Base-by-base conservation (phyloP, 2,329 filamentous ascomycete genomes). In the Xylaria polymorpha region DNA sequence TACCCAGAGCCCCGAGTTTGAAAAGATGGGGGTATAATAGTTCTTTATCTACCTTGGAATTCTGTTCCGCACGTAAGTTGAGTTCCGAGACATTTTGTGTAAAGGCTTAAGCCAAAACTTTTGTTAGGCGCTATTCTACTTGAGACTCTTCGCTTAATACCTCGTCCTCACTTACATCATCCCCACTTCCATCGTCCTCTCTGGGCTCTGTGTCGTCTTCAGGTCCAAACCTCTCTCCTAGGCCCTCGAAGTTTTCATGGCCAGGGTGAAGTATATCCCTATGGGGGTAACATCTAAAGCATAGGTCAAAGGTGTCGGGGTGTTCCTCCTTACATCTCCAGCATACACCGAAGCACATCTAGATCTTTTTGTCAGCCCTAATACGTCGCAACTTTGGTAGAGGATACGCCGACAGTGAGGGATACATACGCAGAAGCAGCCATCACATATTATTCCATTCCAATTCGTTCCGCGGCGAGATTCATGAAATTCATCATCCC, bases 231-330 rank as follows among this genome's bases (percentile, higher is more conserved):
- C 15, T 41, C n/a, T 61, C 32, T 39, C 46, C 59, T 6, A 41
- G 4, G 14, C n/a, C 6, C 1, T 61, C 20, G 14, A 61, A 51
- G 20, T 61, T n/a, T 25, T 41, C 59, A 22, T 61, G 46, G 3
- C 20, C 14, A 32, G 59, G 59, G 46, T 53, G 59, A 32, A 61
- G 14, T 39, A 61, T 39, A 29, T 41, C 46, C 15, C 46, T 51
- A 35, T 51, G 59, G 10, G 59, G 59, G 20, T 61, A 53, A 51
- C 59, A 61, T 61, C 46, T 32, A 32, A 61, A 61, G 15, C 59
- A 61, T 29, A 61, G 59, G 41, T 61, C 14, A 32, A 29, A 61
- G 20, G 35, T 20, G 8, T 20, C 4, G 1, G n/a, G 3, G 20
- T 61, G 59, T 8, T 61, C 46, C 4, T 35, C 32, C 12, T 51